Evolutionary conservation across 768 basidiomycete genomes (phyloP).

Genomic region (Mycena galericulata): DNA sequence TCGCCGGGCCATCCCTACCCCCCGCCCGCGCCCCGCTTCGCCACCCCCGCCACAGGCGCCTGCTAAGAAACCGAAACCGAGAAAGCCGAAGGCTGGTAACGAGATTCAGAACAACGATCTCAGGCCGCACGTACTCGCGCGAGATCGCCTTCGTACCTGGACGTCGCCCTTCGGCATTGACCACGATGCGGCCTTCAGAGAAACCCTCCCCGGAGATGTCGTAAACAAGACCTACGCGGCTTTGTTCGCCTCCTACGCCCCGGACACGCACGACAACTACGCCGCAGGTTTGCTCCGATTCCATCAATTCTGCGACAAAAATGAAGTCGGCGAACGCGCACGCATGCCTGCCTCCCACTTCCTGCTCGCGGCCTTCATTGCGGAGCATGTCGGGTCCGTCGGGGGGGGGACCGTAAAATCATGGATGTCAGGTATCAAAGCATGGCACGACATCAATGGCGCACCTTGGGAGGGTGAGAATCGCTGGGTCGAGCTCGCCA

Average conservation of each 20-base stretch:
- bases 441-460: too few relatives aligned
- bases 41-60: too few relatives aligned
- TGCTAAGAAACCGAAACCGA: neutral
- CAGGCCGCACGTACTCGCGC: neutral
- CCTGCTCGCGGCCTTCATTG: constrained; percentile 46
- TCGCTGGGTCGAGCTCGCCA: neutral
- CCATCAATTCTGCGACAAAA: too few relatives aligned
- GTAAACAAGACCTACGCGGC: neutral
- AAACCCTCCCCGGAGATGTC: neutral
- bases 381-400: neutral
- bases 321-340: too few relatives aligned
- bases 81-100: neutral
- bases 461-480: neutral
- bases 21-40: too few relatives aligned
- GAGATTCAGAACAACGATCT: neutral
- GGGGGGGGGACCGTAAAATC: neutral
- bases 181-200: neutral
- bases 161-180: neutral
- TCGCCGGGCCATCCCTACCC: neutral
- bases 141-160: too few relatives aligned
- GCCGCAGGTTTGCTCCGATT: too few relatives aligned
- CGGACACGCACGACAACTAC: too few relatives aligned
- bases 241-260: too few relatives aligned
- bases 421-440: too few relatives aligned
- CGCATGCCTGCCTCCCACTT: too few relatives aligned